Conservation (phyloP, 2,329 filamentous ascomycete genomes). For the Alternaria sp. region DNA sequence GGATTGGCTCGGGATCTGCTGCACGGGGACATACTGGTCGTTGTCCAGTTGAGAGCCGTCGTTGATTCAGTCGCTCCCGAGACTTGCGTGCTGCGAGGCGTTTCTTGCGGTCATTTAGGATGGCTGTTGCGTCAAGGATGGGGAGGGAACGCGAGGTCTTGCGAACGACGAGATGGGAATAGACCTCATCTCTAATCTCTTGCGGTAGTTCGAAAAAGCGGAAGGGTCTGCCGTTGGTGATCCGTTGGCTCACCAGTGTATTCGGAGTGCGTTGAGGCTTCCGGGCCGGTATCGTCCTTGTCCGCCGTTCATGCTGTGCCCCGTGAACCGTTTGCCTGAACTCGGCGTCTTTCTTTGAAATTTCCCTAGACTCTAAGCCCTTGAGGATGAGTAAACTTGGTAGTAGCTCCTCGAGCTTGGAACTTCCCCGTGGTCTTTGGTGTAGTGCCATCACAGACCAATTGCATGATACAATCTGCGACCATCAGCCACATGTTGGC, state of each 20-base stretch:
- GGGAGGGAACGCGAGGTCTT: conserved; percentile 17
- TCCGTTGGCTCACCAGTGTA: conserved; percentile 2
- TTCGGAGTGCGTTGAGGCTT: conserved; percentile 3
- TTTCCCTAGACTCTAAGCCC: conserved; percentile 1
- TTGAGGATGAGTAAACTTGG: conserved; percentile 11
- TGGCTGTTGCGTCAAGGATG: conserved; percentile 34
- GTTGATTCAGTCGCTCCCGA: conserved; percentile 35
- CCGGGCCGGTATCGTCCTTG: conserved; percentile 3
- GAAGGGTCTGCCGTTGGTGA: conserved; percentile 26
- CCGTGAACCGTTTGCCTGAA: neutral
- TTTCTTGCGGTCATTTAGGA: conserved; percentile 38
- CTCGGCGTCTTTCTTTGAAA: conserved; percentile 1
- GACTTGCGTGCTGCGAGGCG: conserved; percentile 28
- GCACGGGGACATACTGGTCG: conserved; percentile 28
- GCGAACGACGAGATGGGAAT: conserved; percentile 37
- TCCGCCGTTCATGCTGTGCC: conserved; percentile 8
- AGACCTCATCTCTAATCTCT: conserved; percentile 42
- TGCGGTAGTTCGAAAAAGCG: conserved; percentile 38
- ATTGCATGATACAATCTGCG: conserved; percentile 36
- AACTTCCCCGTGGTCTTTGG: conserved; percentile 36
- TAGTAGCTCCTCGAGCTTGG: conserved; percentile 30
- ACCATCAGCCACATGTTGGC: conserved; percentile 15
- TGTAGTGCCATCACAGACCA: conserved; percentile 37
- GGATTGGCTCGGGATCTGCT: conserved; percentile 21
- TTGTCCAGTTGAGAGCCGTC: conserved; percentile 29